phyloP scores from a whole-genome alignment of 2,329 filamentous ascomycete genomes.

The Grosmannia clavigera region DNA sequence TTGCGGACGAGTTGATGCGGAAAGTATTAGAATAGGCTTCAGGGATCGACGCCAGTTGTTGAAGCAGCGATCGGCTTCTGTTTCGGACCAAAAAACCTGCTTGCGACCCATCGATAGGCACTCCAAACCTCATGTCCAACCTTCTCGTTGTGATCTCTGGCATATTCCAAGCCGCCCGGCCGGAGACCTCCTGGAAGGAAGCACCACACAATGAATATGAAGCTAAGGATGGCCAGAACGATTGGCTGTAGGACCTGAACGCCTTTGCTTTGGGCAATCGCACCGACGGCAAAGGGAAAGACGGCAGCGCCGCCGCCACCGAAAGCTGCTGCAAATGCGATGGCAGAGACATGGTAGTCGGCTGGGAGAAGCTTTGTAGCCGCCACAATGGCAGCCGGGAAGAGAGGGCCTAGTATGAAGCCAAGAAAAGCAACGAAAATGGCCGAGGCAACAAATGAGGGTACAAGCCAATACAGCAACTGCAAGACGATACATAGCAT shows the following conservation, averaged over 20 bases:
- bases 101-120: slow-evolving; percentile 8
- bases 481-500: slow-evolving; percentile 49
- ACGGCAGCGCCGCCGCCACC: slow-evolving; percentile 61
- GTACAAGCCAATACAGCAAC: slow-evolving; percentile 71
- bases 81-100: background rate
- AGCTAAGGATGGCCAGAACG: slow-evolving; percentile 33
- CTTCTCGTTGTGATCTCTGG: slow-evolving; percentile 22
- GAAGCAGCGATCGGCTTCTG: background rate
- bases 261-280: slow-evolving; percentile 47
- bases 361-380: slow-evolving; percentile 62
- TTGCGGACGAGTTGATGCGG: slow-evolving; percentile 52
- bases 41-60: too few relatives aligned
- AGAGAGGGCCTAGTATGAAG: slow-evolving; percentile 70
- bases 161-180: slow-evolving; percentile 27
- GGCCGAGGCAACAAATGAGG: slow-evolving; percentile 60
- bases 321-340: slow-evolving; percentile 70
- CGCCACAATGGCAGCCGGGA: slow-evolving; percentile 61
- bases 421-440: slow-evolving; percentile 61
- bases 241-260: slow-evolving; percentile 46
- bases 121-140: slow-evolving; percentile 21
- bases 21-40: slow-evolving; percentile 7
- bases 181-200: slow-evolving; percentile 21
- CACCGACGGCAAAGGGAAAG: slow-evolving; percentile 54
- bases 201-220: slow-evolving; percentile 33
- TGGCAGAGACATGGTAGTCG: slow-evolving; percentile 64